Evolutionary conservation across 352 stramenopile genomes (phyloP).

Genomic region (Saprolegnia diclina): DNA sequence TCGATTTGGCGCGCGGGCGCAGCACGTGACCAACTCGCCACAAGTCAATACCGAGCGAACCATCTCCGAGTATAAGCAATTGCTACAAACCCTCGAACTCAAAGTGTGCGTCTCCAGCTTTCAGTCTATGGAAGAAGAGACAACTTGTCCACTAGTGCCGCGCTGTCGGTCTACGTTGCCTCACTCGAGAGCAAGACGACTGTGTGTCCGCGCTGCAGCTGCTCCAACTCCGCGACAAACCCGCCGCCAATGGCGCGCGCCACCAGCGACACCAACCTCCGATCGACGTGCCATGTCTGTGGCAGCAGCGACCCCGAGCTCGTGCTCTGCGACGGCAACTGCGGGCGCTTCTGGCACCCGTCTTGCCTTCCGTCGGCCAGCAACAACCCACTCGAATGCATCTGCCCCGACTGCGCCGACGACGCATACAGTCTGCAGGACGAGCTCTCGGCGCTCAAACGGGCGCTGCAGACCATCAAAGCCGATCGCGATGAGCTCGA

Average conservation of each 20-base stretch:
- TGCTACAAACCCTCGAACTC: conserved; percentile 44
- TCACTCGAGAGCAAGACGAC: conserved; percentile 34
- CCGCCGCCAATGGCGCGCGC: not conserved
- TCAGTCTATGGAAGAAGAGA: not conserved
- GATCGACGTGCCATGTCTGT: not conserved
- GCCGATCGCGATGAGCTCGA: conserved; percentile 35
- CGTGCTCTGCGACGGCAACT: conserved; percentile 27
- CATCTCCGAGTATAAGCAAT: conserved; percentile 26
- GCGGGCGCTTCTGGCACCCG: conserved; percentile 20
- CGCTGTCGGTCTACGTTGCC: conserved; percentile 48
- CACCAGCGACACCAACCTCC: not conserved
- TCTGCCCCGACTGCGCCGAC: conserved; percentile 19
- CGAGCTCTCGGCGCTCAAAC: conserved; percentile 44
- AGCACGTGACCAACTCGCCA: conserved; percentile 25
- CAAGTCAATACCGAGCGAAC: conserved; percentile 27
- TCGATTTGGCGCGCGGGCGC: conserved; percentile 24
- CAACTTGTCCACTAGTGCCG: conserved; percentile 14
- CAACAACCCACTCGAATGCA: conserved; percentile 16
- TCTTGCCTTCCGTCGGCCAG: not conserved
- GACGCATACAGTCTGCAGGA: conserved; percentile 42
- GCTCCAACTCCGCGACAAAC: not conserved
- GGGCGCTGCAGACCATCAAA: conserved; percentile 39
- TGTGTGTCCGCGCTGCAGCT: conserved; percentile 20
- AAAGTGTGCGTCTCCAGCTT: conserved; percentile 42
- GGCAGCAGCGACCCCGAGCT: not conserved